These are phyloP conservation scores for Zelonia costaricensis DNA, from an alignment of 208 protist species.

Conservation along the genomic window DNA sequence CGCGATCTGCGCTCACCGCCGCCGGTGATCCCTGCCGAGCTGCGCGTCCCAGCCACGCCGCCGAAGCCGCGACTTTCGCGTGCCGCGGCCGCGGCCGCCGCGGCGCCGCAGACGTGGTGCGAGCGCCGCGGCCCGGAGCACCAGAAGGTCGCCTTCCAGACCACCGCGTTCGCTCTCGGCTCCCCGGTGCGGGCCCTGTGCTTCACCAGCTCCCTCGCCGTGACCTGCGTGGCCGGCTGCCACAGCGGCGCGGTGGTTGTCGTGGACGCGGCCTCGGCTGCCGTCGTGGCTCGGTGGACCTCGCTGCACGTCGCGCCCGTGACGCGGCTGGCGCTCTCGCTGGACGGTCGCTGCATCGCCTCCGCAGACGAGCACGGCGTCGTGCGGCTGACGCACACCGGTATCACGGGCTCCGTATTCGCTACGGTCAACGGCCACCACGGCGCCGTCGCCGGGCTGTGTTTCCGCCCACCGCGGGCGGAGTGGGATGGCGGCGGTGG, in stretches of 20 bases:
- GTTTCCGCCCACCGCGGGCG: conserved; percentile 32
- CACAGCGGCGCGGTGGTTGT: conserved; percentile 60
- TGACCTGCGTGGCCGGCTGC: conserved; percentile 76
- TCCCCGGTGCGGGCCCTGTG: conserved; percentile 55
- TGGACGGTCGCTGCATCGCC: conserved; percentile 70
- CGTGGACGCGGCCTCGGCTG: conserved; percentile 59
- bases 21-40: conserved; percentile 7
- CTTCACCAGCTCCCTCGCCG: conserved; percentile 66
- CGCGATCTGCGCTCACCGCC: conserved; percentile 17
- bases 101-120: conserved; percentile 1
- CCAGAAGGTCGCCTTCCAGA: conserved; percentile 18
- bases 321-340: conserved; percentile 53
- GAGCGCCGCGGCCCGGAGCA: conserved; percentile 13
- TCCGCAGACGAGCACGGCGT: conserved; percentile 72
- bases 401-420: conserved; percentile 58
- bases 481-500: conserved; percentile 2
- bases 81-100: neutral
- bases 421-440: conserved; percentile 69
- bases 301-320: conserved; percentile 64
- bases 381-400: conserved; percentile 59
- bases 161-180: conserved; percentile 12
- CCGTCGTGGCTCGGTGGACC: conserved; percentile 37
- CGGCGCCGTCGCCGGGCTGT: conserved; percentile 47
- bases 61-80: neutral
- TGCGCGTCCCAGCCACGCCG: neutral